These are phyloP conservation scores for Vitis rotundifolia DNA, from an alignment of 164 flowering plant genomes.

Conservation along the genomic window DNA sequence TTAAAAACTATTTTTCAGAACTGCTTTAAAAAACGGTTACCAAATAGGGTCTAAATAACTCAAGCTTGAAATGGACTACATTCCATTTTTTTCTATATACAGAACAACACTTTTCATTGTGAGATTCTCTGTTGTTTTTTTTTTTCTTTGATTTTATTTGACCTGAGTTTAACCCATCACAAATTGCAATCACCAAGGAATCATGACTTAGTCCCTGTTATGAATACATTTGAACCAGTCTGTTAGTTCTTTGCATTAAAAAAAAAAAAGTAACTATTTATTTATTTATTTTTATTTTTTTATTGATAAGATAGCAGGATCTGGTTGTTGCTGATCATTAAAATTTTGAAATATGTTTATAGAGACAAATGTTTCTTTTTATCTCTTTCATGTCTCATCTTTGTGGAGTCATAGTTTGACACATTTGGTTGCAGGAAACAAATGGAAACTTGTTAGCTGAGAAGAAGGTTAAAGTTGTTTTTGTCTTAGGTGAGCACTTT, in stretches of 20 bases:
- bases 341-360: neutral
- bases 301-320: too few species aligned
- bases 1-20: too few species aligned
- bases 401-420: neutral
- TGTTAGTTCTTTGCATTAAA: too few species aligned
- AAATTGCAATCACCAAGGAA: neutral
- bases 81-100: neutral
- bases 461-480: conserved; percentile 69
- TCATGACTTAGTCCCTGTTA: neutral
- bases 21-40: too few species aligned
- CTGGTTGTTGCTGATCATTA: too few species aligned
- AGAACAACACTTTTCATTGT: neutral
- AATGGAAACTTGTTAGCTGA: conserved; percentile 37
- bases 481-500: conserved; percentile 65
- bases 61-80: neutral
- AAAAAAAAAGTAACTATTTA: too few species aligned
- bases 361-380: neutral
- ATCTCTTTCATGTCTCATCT: neutral
- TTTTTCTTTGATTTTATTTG: neutral
- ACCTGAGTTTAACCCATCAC: neutral
- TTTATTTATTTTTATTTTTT: too few species aligned
- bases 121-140: neutral
- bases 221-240: too few species aligned
- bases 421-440: conserved; percentile 34
- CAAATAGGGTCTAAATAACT: too few species aligned